Evolutionary conservation across 768 basidiomycete species (phyloP).

Genomic region (Rhodotorula graminis): DNA sequence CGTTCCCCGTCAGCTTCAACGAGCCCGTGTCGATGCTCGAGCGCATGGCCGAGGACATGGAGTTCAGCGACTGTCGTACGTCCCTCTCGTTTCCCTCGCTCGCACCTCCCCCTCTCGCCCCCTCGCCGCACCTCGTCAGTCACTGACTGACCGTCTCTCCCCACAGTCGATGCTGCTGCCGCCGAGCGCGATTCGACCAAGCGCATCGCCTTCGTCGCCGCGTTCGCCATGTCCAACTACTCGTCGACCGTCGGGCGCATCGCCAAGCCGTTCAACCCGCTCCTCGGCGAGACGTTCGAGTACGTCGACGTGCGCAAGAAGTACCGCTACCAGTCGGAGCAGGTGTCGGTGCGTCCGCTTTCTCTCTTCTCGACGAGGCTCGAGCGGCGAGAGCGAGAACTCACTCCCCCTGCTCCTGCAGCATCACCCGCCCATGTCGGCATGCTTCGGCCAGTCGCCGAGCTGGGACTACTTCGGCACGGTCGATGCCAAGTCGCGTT

Average conservation of each 20-base stretch:
- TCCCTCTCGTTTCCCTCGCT: conserved; percentile 35
- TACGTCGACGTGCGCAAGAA: conserved; percentile 80
- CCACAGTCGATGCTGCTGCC: conserved; percentile 67
- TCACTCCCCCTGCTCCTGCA: not conserved
- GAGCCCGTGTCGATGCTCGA: conserved; percentile 87
- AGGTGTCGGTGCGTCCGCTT: conserved; percentile 88
- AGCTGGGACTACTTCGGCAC: conserved; percentile 79
- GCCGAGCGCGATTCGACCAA: conserved; percentile 69
- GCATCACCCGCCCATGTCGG: conserved; percentile 64
- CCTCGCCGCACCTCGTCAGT: too few species aligned
- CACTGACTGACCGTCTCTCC: not conserved
- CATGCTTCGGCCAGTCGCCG: conserved; percentile 89
- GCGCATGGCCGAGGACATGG: conserved; percentile 97
- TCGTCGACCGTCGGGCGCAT: conserved; percentile 92
- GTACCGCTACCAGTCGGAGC: conserved; percentile 90
- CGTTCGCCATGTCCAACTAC: conserved; percentile 95
- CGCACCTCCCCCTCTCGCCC: not conserved
- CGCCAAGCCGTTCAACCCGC: conserved; percentile 94
- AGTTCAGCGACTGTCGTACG: conserved; percentile 85
- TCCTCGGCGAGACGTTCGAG: conserved; percentile 92
- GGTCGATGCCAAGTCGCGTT: conserved; percentile 93
- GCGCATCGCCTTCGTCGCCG: conserved; percentile 85
- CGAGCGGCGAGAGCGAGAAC: too few species aligned
- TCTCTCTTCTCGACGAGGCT: not conserved
- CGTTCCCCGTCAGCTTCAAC: conserved; percentile 67